Evolutionary conservation across 2,329 filamentous ascomycete genomes (phyloP), one percentile per base, ranked within the genome.

Genomic region (Cladosporium cucumerinum): DNA sequence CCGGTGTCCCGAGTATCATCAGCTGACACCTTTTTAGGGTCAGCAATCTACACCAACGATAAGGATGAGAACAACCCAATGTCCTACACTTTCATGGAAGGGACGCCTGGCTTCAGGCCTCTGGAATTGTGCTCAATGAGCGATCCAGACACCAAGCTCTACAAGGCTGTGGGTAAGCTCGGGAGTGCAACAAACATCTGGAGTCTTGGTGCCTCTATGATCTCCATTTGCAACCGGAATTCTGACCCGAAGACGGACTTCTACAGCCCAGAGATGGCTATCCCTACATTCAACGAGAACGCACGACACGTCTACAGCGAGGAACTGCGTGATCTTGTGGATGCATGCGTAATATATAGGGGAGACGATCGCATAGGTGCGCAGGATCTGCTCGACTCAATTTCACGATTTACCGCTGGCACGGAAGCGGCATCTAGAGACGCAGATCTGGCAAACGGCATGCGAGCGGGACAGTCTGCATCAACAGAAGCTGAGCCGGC

Each of bases 101-200:
- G 64, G 21, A 66, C 64, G 10, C 25, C 23, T 2, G 64, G 64
- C 23, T 66, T 54, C 25, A 36, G n/a, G 14, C 60, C 64, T 14
- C 23, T 54, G 30, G 64, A 66, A 52, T 48, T 65, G 25, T 23
- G 23, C 25, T 49, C 58, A 21, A 21, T 48, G 26, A 43, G 48
- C 23, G 43, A 51, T n/a, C 16, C 16, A 11, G 16, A 32, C 12
- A 51, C 58, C 46, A 49, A 25, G 23, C 28, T n/a, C 6, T 21
- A 28, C 10, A 32, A n/a, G 12, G 14, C 52, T 7, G 28, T 54
- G 23, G 59, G 46, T 49, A 51, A 36, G 30, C 59, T 39, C 10
- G 36, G 48, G 6, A 54, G 36, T n/a, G 46, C 51, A 36, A 62
- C 58, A 16, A 65, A 65, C 30, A 52, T 65, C n/a, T 65, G 64